A percentile compares a stretch with the other conserved stretches of the same genome.
Conservation (phyloP, 2,329 filamentous ascomycete species). For the Aspergillus japonicus region DNA sequence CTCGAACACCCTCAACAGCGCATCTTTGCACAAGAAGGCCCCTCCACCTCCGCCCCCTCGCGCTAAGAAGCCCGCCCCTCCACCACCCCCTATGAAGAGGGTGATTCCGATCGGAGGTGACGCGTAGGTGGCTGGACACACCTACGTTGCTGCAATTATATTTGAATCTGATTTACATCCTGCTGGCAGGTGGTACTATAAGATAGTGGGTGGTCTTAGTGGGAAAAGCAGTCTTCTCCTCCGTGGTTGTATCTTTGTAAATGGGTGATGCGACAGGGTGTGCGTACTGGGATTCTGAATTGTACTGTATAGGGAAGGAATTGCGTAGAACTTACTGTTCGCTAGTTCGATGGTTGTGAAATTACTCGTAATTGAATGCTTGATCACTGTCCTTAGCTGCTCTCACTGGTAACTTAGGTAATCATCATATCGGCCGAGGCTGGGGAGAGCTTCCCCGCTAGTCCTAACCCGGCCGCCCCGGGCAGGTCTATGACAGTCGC, state of each 20-base stretch:
- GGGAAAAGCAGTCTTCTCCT: background rate
- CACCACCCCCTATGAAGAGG: conserved; percentile 64
- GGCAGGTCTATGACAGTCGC: background rate
- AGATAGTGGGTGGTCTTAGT: background rate
- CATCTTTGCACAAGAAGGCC: conserved; percentile 49
- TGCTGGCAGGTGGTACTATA: background rate
- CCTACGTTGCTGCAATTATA: background rate
- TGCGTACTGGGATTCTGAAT: background rate
- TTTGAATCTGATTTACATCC: background rate
- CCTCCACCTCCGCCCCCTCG: conserved; percentile 62
- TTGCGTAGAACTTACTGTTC: background rate
- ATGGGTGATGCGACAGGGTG: background rate
- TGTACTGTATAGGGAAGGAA: background rate
- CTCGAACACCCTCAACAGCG: conserved; percentile 43
- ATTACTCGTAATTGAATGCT: too few species aligned
- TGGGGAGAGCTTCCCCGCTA: conserved; percentile 3
- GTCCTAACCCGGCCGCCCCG: conserved; percentile 7
- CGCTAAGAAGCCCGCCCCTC: conserved; percentile 65
- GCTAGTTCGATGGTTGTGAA: too few species aligned
- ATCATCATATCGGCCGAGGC: background rate
- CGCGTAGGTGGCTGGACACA: conserved; percentile 16
- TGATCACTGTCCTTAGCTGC: too few species aligned
- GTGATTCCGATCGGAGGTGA: conserved; percentile 33
- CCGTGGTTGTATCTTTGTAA: background rate
- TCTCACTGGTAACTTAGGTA: too few species aligned